Conservation (phyloP, 2,329 filamentous ascomycete species). For the Aspergillus flavus region DNA sequence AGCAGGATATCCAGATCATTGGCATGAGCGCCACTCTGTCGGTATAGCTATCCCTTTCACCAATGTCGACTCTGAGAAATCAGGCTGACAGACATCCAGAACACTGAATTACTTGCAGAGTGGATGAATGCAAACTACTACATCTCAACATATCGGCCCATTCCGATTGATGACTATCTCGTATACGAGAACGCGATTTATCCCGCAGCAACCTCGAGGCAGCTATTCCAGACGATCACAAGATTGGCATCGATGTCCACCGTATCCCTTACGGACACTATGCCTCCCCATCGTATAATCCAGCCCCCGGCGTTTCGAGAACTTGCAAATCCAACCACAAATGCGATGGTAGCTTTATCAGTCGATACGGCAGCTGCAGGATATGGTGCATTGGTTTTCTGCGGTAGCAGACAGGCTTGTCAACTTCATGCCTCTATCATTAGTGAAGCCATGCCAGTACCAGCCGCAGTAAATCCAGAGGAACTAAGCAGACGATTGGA, state of each 20-base stretch:
- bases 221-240: conserved; percentile 60
- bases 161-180: conserved; percentile 75
- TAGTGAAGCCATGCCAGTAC: conserved; percentile 64
- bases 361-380: conserved; percentile 69
- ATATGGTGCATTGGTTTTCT: conserved; percentile 74
- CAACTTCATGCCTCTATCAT: conserved; percentile 71
- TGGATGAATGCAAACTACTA: conserved; percentile 75
- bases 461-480: conserved; percentile 49
- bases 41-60: conserved; percentile 45
- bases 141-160: conserved; percentile 70
- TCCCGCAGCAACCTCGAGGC: conserved; percentile 60
- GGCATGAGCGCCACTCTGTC: conserved; percentile 81
- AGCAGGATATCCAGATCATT: conserved; percentile 68
- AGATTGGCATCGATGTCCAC: conserved; percentile 46
- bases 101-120: conserved; percentile 67
- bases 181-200: conserved; percentile 73
- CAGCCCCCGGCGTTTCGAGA: conserved; percentile 62
- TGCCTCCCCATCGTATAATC: conserved; percentile 51
- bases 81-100: conserved; percentile 50
- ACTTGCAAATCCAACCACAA: conserved; percentile 65
- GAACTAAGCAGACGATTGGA: conserved; percentile 64
- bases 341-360: conserved; percentile 70
- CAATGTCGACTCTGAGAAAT: neutral
- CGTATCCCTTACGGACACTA: conserved; percentile 32
- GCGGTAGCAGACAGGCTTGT: conserved; percentile 67